Base-by-base conservation (phyloP, 306 rosid species). In the Corylus avellana region DNA sequence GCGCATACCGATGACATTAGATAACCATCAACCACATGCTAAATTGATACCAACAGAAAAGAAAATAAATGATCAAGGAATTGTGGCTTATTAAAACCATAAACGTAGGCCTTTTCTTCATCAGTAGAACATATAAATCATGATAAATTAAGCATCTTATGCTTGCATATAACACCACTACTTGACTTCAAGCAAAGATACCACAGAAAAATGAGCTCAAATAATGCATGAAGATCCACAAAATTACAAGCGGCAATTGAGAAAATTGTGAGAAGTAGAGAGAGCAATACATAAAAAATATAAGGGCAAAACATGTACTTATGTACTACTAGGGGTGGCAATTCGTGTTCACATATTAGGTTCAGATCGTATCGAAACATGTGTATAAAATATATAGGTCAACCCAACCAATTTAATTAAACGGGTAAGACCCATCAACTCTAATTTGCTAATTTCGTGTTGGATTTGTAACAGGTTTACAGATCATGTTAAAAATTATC, bases 121-220 rank as follows among this genome's bases (percentile, higher is more conserved):
- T 42, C 46, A 42, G 46, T 5, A 42, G 46, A 42, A 42, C 46
- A 42, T 42, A 13, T 16, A 59, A 37, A 29, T 54, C 29, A 39
- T 55, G 77, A 50, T 39, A 74, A 55, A 74, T 16, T 39, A 73
- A 55, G 27, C 37, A 74, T 57, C 77, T 6, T 51, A 73, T 49
- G 63, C 63, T 57, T 57, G 29, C n/a, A 14, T 25, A 55, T 17
- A 25, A 35, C 18, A 37, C 46, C 20, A 79, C 53, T 50, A 59
- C 63, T 62, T 72, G 74, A 79, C 32, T 50, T 27, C 27, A 14
- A 16, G 35, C 64, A 8, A 57, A 54, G 25, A 70, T 51, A 72
- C 27, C 16, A 4, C 35, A 39, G 64, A 64, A 76, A 44, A 73
- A 32, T 7, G 9, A 64, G 50, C 76, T 57, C 72, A 17, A 80